phyloP scores from a whole-genome alignment of 2,329 filamentous ascomycete genomes.

The Diaporthe caulivora region DNA sequence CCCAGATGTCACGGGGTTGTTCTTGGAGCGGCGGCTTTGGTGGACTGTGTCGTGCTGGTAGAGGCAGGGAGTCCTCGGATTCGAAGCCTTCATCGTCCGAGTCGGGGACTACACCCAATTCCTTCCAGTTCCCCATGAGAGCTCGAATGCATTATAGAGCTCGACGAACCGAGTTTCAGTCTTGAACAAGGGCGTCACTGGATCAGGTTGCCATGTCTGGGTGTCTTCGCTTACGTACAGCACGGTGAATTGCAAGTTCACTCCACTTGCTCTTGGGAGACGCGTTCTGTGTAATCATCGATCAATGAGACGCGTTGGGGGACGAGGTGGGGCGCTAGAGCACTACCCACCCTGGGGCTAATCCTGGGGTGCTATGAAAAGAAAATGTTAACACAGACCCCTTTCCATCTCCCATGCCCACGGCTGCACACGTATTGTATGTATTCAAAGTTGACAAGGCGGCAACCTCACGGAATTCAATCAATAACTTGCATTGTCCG shows the following conservation, averaged over 20 bases:
- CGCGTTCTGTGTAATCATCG: neutral
- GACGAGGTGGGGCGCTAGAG: neutral
- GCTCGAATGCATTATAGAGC: slow-evolving; percentile 38
- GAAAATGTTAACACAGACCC: neutral
- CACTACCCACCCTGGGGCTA: too few relatives aligned
- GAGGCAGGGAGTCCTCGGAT: slow-evolving; percentile 48
- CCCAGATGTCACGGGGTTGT: slow-evolving; percentile 45
- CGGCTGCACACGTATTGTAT: neutral
- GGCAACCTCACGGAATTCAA: slow-evolving; percentile 1
- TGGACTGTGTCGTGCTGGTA: slow-evolving; percentile 24
- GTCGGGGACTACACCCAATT: slow-evolving; percentile 58
- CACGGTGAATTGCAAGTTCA: neutral
- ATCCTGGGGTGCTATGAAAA: neutral
- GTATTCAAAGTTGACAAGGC: neutral
- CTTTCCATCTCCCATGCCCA: neutral
- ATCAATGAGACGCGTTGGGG: neutral
- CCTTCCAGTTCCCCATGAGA: slow-evolving; percentile 58
- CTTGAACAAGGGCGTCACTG: neutral
- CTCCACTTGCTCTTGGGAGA: neutral
- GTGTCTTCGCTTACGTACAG: neutral
- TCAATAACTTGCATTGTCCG: neutral
- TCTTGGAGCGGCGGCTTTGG: slow-evolving; percentile 8
- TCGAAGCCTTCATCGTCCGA: slow-evolving; percentile 58
- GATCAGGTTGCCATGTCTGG: neutral
- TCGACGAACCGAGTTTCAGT: neutral